Evolutionary conservation across 2,329 filamentous ascomycete genomes (phyloP), one percentile per base, ranked within the genome.

Genomic region (Paracamarosporium sp.): DNA sequence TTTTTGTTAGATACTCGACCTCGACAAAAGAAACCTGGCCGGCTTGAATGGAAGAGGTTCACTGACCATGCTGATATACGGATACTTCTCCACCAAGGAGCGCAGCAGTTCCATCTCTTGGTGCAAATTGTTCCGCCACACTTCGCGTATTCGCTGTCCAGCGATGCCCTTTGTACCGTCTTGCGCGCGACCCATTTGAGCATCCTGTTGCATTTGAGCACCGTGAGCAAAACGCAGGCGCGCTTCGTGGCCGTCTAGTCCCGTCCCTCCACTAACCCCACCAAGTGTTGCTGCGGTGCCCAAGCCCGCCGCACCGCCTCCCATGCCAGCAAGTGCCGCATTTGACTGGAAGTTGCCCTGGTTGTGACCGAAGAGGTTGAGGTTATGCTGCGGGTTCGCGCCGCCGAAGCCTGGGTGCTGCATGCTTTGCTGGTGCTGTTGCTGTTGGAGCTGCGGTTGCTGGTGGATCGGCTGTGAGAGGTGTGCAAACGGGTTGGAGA

Each of bases 41-140:
- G 48, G 24, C 33, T 47, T n/a, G 12, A 56, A 56, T 33, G 43
- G 28, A 56, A 62, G 55, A 53, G 60, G 56, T 12, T 50, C 55
- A 65, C 90, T 82, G 82, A 97, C 93, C 95, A 99, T 98, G 68
- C 93, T 94, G 78, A 99, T 94, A 75, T 96, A 98, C 40, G 93
- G 92, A 76, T 96, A 98, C 70, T 90, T 91, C 61, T 96, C 91
- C 63, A 98, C 88, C 69, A 98, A 81, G 57, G 90, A 87, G 75
- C 94, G 86, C 66, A 99, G 79, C 48, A 90, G 82, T 8, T 87
- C 89, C 90, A 99, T 95, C 80, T 99, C 95, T 72, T 96, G 90
- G 25, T 91, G 86, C 62, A 98, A 80, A 71, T 98, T 98, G 68
- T 92, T 87, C 75, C 90, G 90, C 95, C 95, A 99, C 36, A 99